phyloP scores from a whole-genome alignment of 1,284 basidiomycete species.

The Volvariella volvacea region DNA sequence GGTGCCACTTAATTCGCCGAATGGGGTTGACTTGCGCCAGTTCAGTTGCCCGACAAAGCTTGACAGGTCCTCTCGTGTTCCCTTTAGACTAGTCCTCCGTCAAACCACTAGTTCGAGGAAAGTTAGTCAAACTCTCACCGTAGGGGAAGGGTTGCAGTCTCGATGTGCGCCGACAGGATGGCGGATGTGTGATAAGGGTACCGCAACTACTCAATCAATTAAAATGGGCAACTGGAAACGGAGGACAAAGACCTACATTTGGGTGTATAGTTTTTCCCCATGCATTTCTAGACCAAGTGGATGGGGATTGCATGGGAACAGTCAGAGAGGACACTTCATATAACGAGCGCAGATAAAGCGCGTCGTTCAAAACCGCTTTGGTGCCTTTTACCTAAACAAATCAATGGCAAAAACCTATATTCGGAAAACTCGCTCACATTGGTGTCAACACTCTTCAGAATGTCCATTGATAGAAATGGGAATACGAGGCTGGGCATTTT shows the following conservation, averaged over 20 bases:
- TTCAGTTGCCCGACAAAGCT: slow-evolving; percentile 45
- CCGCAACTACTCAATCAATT: slow-evolving; percentile 24
- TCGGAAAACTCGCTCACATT: slow-evolving; percentile 30
- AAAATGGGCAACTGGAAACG: slow-evolving; percentile 2
- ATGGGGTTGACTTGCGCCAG: slow-evolving; percentile 45
- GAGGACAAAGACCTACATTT: slow-evolving; percentile 28
- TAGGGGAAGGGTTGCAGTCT: slow-evolving; percentile 57
- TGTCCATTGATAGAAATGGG: slow-evolving; percentile 44
- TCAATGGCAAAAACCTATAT: neutral
- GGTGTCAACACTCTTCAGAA: slow-evolving; percentile 24
- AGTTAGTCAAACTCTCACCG: slow-evolving; percentile 34
- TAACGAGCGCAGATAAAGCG: slow-evolving; percentile 46
- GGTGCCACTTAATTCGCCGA: slow-evolving; percentile 52
- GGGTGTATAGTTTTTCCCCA: slow-evolving; percentile 29
- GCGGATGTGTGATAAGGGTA: slow-evolving; percentile 54
- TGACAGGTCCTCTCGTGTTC: slow-evolving; percentile 34
- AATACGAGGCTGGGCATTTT: slow-evolving; percentile 53
- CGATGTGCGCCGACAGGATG: slow-evolving; percentile 60
- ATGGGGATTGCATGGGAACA: slow-evolving; percentile 49
- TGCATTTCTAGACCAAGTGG: slow-evolving; percentile 34
- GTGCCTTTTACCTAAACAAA: slow-evolving; percentile 17
- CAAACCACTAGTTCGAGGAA: slow-evolving; percentile 1
- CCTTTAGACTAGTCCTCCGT: slow-evolving; percentile 27
- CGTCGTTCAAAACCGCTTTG: slow-evolving; percentile 47
- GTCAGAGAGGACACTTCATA: slow-evolving; percentile 47